phyloP scores from a whole-genome alignment of 2,329 filamentous ascomycete species.

The Pseudomassariella vexata region DNA sequence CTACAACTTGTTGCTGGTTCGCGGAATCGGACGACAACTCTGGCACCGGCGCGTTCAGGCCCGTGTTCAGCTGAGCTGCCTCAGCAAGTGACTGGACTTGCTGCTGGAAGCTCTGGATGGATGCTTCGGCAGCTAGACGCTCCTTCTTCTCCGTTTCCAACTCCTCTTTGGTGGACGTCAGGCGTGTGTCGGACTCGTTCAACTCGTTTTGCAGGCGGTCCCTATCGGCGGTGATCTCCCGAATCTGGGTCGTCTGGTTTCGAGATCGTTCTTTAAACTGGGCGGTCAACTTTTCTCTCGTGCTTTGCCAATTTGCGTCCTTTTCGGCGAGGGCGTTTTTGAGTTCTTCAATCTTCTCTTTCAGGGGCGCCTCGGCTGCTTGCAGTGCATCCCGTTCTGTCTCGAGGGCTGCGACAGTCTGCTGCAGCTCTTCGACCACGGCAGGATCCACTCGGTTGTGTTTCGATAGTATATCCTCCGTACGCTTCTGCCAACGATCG shows the following conservation, averaged over 20 bases:
- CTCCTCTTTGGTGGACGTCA: slow-evolving; percentile 41
- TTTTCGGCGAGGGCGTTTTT: slow-evolving; percentile 49
- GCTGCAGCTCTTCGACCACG: slow-evolving; percentile 84
- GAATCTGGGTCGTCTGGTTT: slow-evolving; percentile 47
- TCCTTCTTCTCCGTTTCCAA: slow-evolving; percentile 43
- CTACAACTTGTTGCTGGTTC: slow-evolving; percentile 39
- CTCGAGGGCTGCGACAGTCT: slow-evolving; percentile 62
- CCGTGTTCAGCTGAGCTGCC: slow-evolving; percentile 31
- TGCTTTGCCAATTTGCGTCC: slow-evolving; percentile 46
- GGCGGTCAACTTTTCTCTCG: slow-evolving; percentile 49
- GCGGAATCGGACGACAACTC: slow-evolving; percentile 23
- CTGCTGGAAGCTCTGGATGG: slow-evolving; percentile 36
- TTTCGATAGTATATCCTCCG: slow-evolving; percentile 90
- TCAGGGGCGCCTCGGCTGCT: slow-evolving; percentile 43
- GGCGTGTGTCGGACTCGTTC: slow-evolving; percentile 33
- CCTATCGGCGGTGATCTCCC: slow-evolving; percentile 45
- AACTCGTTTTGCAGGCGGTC: slow-evolving; percentile 46
- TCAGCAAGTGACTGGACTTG: slow-evolving; percentile 22
- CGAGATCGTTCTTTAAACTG: slow-evolving; percentile 58
- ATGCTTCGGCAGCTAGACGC: slow-evolving; percentile 30
- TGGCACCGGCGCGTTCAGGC: slow-evolving; percentile 18
- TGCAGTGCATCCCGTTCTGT: slow-evolving; percentile 56
- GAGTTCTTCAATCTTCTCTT: slow-evolving; percentile 45
- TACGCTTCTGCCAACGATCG: slow-evolving; percentile 92
- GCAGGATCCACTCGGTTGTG: slow-evolving; percentile 93